Base-by-base conservation (phyloP, 2,329 filamentous ascomycete genomes). In the Alternaria longipes region DNA sequence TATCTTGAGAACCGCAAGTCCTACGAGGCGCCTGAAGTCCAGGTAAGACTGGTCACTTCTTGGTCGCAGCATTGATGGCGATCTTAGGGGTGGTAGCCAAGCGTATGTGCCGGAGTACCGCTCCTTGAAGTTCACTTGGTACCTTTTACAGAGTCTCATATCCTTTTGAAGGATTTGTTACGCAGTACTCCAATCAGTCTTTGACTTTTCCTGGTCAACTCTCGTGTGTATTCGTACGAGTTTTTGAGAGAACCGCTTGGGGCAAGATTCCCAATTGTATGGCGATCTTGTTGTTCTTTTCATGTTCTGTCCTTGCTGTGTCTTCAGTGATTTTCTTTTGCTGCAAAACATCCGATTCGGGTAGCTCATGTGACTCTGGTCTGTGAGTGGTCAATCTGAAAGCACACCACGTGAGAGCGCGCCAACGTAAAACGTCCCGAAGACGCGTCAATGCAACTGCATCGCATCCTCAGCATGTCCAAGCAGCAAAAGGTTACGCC, bases 371-470 rank as follows among this genome's bases (percentile, higher is more conserved):
- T 34, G 12, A 7, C 20, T n/a, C 16, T 12, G 18, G 16, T 24
- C 20, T 62, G 51, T 74, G 63, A 74, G 54, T 65, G 74, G 74
- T 59, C 69, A 76, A 41, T 74, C 73, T 63, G 42, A 75, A 64
- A 77, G 73, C 74, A 75, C 36, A 59, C 60, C 75, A 47, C 73
- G 74, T 75, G 73, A 76, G 61, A 47, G 22, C 73, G 74, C 65
- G 70, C 69, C 60, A 58, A 26, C 47, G 16, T n/a, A 40, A 50
- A 14, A 50, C 8, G 11, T 20, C 46, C 36, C 20, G 16, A 26
- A 22, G 26, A 54, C 56, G 57, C 56, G 36, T 53, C 55, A n/a
- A 49, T 24, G 28, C 42, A 44, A 45, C 24, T 2, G 12, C 16
- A 44, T 46, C 26, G 22, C 46, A 51, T 42, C 26, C 16, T 52